phyloP scores from a whole-genome alignment of 164 flowering plant genomes.

The Malania oleifera region DNA sequence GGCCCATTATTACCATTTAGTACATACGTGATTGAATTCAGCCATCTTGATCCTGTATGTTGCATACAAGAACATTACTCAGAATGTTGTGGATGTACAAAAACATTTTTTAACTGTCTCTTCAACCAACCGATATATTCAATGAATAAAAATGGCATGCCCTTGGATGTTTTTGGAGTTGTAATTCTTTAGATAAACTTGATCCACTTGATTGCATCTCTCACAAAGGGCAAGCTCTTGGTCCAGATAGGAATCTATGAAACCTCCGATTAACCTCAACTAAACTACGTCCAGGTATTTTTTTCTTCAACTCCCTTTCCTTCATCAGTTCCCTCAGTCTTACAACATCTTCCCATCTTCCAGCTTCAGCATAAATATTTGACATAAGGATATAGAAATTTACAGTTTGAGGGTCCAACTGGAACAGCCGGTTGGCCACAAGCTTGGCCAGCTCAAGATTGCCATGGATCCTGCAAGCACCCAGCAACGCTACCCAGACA shows the following conservation, averaged over 20 bases:
- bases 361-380: constrained; percentile 28
- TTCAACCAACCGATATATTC: background rate
- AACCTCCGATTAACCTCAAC: constrained; percentile 20
- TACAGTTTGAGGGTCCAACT: constrained; percentile 20
- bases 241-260: constrained; percentile 23
- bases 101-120: too few relatives aligned
- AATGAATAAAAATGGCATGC: background rate
- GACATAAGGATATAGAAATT: constrained; percentile 27
- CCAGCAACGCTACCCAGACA: background rate
- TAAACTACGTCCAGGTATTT: constrained; percentile 29
- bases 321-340: constrained; percentile 15
- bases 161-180: background rate
- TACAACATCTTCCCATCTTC: constrained; percentile 26
- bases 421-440: constrained; percentile 21
- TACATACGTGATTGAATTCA: too few relatives aligned
- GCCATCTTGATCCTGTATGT: too few relatives aligned
- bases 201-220: background rate
- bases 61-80: too few relatives aligned
- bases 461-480: constrained; percentile 25
- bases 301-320: constrained; percentile 23
- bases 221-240: constrained; percentile 8
- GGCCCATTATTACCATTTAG: too few relatives aligned
- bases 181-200: background rate
- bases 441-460: constrained; percentile 29
- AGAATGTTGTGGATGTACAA: too few relatives aligned